Conservation (phyloP, 768 basidiomycete genomes). For the Pleurotus citrinopileatus region DNA sequence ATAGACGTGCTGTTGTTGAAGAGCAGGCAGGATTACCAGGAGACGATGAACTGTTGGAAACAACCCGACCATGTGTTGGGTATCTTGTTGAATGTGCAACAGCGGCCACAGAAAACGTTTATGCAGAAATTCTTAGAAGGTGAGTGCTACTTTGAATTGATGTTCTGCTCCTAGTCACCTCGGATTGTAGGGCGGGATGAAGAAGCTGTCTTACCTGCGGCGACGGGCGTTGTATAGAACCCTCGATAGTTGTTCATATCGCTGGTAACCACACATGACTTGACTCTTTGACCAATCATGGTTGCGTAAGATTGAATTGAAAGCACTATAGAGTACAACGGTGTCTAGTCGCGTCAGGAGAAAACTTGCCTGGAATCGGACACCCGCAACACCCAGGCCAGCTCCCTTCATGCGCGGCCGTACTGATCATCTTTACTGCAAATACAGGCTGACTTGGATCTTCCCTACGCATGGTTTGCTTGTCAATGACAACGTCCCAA, state of each 20-base stretch:
- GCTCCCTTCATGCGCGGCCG: no score
- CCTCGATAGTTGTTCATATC: conserved; percentile 12
- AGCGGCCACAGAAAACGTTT: conserved; percentile 54
- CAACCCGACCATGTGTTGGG: conserved; percentile 80
- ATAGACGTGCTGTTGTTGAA: conserved; percentile 88
- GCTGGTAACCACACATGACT: no score
- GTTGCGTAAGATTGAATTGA: no score
- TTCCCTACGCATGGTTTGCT: no score
- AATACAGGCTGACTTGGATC: no score
- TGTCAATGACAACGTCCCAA: no score
- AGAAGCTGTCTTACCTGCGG: conserved; percentile 66
- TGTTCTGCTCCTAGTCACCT: conserved; percentile 2
- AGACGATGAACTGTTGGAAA: conserved; percentile 94
- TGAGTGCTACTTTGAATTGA: conserved; percentile 30
- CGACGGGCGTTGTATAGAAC: conserved; percentile 42
- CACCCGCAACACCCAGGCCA: no score
- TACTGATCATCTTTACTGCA: no score
- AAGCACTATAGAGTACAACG: no score
- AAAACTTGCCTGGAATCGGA: no score
- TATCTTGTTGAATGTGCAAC: conserved; percentile 52
- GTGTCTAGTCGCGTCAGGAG: no score
- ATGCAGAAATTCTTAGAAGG: conserved; percentile 86
- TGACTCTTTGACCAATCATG: no score
- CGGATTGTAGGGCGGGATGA: conserved; percentile 65
- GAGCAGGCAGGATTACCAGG: conserved; percentile 85